Conservation (phyloP, 352 stramenopile species). For the Globisporangium perplexum region DNA sequence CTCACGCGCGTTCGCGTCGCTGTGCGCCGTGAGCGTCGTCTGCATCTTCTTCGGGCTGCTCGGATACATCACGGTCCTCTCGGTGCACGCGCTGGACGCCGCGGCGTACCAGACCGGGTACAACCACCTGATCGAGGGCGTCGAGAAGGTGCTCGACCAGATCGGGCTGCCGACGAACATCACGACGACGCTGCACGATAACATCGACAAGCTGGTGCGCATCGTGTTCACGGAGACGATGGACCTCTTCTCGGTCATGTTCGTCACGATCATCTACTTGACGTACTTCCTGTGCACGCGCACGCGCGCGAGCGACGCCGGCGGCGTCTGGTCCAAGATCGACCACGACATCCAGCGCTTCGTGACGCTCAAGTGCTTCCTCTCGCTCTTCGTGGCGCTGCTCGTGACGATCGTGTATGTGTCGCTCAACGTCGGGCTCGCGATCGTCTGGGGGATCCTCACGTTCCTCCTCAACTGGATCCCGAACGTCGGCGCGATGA, state of each 20-base stretch:
- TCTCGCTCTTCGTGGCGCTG: conserved; percentile 83
- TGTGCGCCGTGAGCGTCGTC: conserved; percentile 79
- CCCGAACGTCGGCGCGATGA: conserved; percentile 86
- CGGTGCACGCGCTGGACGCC: conserved; percentile 77
- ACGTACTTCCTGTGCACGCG: conserved; percentile 87
- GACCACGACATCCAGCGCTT: conserved; percentile 88
- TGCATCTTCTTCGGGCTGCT: conserved; percentile 84
- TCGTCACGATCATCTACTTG: conserved; percentile 87
- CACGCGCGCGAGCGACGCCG: conserved; percentile 76
- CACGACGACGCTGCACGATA: conserved; percentile 86
- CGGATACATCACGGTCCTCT: conserved; percentile 86
- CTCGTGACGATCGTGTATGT: conserved; percentile 88
- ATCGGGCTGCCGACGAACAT: conserved; percentile 84
- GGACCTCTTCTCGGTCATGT: conserved; percentile 88
- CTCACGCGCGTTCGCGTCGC: conserved; percentile 75
- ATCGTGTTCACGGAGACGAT: conserved; percentile 85
- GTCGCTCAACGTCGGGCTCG: conserved; percentile 82
- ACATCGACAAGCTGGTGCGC: conserved; percentile 83
- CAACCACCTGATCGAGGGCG: conserved; percentile 54
- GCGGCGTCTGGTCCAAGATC: conserved; percentile 86
- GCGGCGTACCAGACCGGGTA: conserved; percentile 81
- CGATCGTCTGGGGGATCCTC: conserved; percentile 85
- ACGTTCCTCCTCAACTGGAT: conserved; percentile 90
- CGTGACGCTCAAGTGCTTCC: conserved; percentile 85
- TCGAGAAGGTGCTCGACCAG: conserved; percentile 63